Base-by-base conservation (phyloP, 495 filamentous ascomycete species). In the Trichoderma asperelloides region DNA sequence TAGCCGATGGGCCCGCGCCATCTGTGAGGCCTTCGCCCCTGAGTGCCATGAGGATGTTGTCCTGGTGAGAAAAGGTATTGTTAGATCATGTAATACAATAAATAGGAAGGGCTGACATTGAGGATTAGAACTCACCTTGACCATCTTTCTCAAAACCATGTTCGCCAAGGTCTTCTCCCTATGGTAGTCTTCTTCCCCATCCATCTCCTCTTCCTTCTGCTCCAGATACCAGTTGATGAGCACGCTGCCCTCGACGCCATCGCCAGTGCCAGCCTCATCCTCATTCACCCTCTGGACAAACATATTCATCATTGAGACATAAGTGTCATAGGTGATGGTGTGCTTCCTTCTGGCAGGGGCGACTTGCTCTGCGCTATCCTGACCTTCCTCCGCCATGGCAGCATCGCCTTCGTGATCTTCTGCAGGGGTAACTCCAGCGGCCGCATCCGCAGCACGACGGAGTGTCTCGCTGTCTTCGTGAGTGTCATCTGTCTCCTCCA, bases 291-390 rank as follows among this genome's bases (percentile, higher is more conserved):
- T 85, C 55, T 85, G 84, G 13, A 97, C 91, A 18, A 99, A 78
- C 68, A 91, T 75, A 71, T 96, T 97, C 66, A 96, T 81, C 68
- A 97, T 96, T 73, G 83, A 81, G 75, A 93, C 91, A 77, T 96
- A 99, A 78, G 95, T 96, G 73, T 97, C 94, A 70, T 94, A 96
- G 13, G 92, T 94, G 72, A 98, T 92, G 74, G 94, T 95, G 49
- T 91, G 94, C 80, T 89, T 91, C 71, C 84, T 79, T 49, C 82
- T 81, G 49, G 74, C 75, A 15, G 79, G 79, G n/a, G 77, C 73
- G 2, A 72, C 68, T 28, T 60, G 55, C 11, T 23, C 27, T 64
- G 33, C 11, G 1, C 71, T 71, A 45, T 73, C 73, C 66, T 76
- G 71, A 28, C 68, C 70, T 7, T 72, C 74, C 7, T 72, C 74